Evolutionary conservation across 495 filamentous ascomycete genomes (phyloP), one percentile per base, ranked within the genome.

Genomic region (Trichocladium uniseriatum): DNA sequence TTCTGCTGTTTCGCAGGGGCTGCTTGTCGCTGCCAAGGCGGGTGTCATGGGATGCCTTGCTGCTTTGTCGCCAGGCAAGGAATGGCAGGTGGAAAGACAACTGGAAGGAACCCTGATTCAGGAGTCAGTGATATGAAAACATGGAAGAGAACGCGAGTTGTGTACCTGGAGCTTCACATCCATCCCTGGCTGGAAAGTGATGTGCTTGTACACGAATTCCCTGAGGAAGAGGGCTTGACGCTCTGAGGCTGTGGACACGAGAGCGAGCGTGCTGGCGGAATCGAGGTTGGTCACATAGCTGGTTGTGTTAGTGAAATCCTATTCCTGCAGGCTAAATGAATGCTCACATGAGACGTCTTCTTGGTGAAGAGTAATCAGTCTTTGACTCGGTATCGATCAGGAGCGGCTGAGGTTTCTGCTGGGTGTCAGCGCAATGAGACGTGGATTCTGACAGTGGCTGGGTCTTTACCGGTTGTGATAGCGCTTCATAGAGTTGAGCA

Each of bases 201-300:
- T 27, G 41, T 60, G 39, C 6, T 54, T 54, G 51, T 60, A 51
- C 2, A 60, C 32, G 31, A 57, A 60, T 7, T 49, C 48, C 10
- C 31, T 35, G 14, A 60, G 32, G 31, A 28, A 27, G 2, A 24
- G 14, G 11, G 45, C 40, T 16, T 54, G 51, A 10, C 10, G 40
- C n/a, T 42, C 31, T 3, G 57, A 54, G 8, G 54, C 54, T 0
- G 53, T 43, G 0, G 54, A 39, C 0, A 32, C 48, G 5, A 60
- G 38, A 0, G 54, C 47, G 20, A 60, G 36, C 6, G 45, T 43
- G 27, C 35, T 47, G 22, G 29, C 39, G 0, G 54, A 15, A 22
- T 57, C 51, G 15, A 43, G 50, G 37, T 52, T 56, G 14, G 54
- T 49, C 10, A 60, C 24, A 31, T 59, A 56, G 24, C 55, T 57